Conservation (phyloP, 2,329 filamentous ascomycete genomes). For the Bertia moriformis region DNA sequence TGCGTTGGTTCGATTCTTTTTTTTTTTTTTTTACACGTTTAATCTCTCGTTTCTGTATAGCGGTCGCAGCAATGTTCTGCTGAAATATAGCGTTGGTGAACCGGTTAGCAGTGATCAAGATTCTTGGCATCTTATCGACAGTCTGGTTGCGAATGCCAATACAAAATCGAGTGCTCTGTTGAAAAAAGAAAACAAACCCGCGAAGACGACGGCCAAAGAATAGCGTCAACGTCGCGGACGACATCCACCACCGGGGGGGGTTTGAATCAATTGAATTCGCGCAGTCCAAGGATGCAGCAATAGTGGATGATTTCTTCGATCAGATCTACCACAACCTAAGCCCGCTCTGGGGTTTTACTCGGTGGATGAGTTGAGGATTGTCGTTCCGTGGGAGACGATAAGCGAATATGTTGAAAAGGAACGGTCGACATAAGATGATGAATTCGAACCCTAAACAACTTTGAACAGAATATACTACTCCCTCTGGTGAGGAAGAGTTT, state of each 20-base stretch:
- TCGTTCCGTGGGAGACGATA: slow-evolving; percentile 14
- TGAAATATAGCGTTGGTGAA: too few relatives aligned
- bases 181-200: slow-evolving; percentile 8
- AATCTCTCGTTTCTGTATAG: too few relatives aligned
- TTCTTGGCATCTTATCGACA: background rate
- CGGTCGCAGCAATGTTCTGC: too few relatives aligned
- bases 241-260: slow-evolving; percentile 22
- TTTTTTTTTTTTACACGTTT: too few relatives aligned
- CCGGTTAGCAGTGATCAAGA: too few relatives aligned
- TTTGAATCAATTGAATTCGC: slow-evolving; percentile 23
- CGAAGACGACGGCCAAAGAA: slow-evolving; percentile 19
- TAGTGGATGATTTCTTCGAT: slow-evolving; percentile 19
- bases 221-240: slow-evolving; percentile 19
- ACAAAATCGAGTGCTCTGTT: background rate
- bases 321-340: slow-evolving; percentile 19
- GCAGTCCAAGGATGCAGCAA: slow-evolving; percentile 15
- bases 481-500: slow-evolving; percentile 6
- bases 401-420: background rate
- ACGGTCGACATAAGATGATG: background rate
- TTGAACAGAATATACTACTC: slow-evolving; percentile 17
- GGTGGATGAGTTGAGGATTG: slow-evolving; percentile 33
- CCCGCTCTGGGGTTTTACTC: slow-evolving; percentile 22
- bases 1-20: too few relatives aligned
- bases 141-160: background rate
- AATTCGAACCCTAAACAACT: background rate